These are phyloP conservation scores for Suillus fuscotomentosus DNA, from an alignment of 768 basidiomycete genomes.

Conservation along the genomic window DNA sequence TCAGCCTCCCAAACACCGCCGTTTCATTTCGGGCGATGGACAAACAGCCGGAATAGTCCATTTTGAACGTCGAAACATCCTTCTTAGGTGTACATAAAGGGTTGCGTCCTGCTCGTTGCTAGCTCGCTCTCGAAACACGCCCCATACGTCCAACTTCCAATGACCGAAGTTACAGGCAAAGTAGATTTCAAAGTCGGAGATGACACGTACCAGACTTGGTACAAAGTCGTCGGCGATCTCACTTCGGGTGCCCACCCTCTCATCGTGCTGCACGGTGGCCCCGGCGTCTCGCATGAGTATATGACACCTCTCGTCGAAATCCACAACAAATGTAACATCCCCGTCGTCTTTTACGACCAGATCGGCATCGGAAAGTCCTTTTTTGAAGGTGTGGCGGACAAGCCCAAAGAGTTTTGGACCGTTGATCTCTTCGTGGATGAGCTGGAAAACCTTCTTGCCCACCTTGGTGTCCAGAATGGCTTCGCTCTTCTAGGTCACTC, in stretches of 20 bases:
- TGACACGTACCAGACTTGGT: slow-evolving; percentile 43
- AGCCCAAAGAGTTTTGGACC: slow-evolving; percentile 35
- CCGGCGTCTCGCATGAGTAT: slow-evolving; percentile 43
- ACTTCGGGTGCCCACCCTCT: slow-evolving; percentile 38
- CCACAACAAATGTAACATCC: slow-evolving; percentile 14
- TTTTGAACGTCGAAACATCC: neutral
- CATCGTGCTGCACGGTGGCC: slow-evolving; percentile 54
- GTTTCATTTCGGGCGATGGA: neutral
- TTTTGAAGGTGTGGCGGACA: slow-evolving; percentile 30
- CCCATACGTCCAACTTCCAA: neutral
- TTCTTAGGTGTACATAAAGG: neutral
- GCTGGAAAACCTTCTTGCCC: slow-evolving; percentile 42
- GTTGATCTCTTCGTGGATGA: slow-evolving; percentile 49
- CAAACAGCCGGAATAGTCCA: neutral
- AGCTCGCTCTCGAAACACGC: neutral
- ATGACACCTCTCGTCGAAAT: slow-evolving; percentile 34
- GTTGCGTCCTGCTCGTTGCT: neutral
- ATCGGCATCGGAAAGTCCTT: slow-evolving; percentile 39
- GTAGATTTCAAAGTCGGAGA: slow-evolving; percentile 1
- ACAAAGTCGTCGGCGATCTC: slow-evolving; percentile 48
- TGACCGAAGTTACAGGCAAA: slow-evolving; percentile 6
- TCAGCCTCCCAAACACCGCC: neutral
- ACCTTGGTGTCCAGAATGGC: slow-evolving; percentile 37
- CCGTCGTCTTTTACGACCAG: slow-evolving; percentile 47
- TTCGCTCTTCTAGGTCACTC: slow-evolving; percentile 48